Conservation (phyloP, 1,284 basidiomycete genomes). For the Hymenochaete sp. region DNA sequence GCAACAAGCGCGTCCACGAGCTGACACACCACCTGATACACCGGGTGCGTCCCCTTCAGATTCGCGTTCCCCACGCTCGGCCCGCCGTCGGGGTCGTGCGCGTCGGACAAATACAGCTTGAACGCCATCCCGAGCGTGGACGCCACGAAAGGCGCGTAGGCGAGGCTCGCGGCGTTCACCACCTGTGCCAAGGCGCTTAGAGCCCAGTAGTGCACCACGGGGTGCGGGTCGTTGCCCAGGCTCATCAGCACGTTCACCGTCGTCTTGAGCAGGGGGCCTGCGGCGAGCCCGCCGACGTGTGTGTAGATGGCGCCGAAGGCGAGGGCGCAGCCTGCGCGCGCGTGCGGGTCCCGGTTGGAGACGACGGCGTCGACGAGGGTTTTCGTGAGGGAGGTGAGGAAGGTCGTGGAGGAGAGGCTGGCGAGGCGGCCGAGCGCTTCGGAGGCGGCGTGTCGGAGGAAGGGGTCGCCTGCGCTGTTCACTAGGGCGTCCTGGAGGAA, state of each 20-base stretch:
- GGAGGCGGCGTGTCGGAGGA: constrained; percentile 75
- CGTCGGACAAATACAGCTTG: constrained; percentile 84
- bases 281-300: constrained; percentile 88
- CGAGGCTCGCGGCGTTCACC: constrained; percentile 86
- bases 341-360: constrained; percentile 88
- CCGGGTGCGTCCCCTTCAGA: constrained; percentile 82
- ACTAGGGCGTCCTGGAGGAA: constrained; percentile 63
- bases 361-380: constrained; percentile 94
- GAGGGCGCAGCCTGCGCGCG: constrained; percentile 87
- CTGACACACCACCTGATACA: constrained; percentile 86
- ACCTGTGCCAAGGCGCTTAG: constrained; percentile 81
- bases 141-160: constrained; percentile 85
- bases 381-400: constrained; percentile 85
- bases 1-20: constrained; percentile 91
- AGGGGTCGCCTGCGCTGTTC: constrained; percentile 72
- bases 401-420: constrained; percentile 76
- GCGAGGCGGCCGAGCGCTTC: constrained; percentile 88
- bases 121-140: constrained; percentile 87
- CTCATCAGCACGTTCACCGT: constrained; percentile 96
- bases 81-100: constrained; percentile 93
- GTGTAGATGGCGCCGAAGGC: constrained; percentile 93
- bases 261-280: constrained; percentile 91
- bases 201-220: constrained; percentile 92
- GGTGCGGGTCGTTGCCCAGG: constrained; percentile 92
- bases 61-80: constrained; percentile 78